A percentile compares a stretch with the other conserved stretches of the same genome.
phyloP scores from a whole-genome alignment of 2,329 filamentous ascomycete species.

The Colletotrichum simmondsii region DNA sequence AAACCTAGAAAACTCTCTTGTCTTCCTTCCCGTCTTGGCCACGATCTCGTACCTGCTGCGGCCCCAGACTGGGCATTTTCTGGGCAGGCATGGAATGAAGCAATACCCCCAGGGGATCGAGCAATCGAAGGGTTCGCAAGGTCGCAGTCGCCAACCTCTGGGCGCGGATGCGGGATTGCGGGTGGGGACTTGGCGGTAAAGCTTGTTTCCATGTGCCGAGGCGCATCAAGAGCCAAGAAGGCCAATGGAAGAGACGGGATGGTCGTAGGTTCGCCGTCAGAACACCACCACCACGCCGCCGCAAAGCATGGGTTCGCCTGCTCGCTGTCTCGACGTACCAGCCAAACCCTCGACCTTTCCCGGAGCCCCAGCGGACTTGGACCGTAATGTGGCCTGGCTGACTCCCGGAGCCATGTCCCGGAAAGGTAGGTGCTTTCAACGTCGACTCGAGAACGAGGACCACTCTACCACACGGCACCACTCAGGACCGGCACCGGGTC shows the following conservation, averaged over 20 bases:
- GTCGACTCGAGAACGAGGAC: slow-evolving; percentile 1
- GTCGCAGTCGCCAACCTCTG: slow-evolving; percentile 6
- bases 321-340: not conserved
- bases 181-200: slow-evolving; percentile 34
- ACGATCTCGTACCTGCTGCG: slow-evolving; percentile 23
- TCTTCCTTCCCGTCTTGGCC: slow-evolving; percentile 32
- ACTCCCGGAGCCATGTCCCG: slow-evolving; percentile 31
- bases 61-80: slow-evolving; percentile 23
- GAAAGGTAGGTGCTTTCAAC: slow-evolving; percentile 32
- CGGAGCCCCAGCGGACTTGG: slow-evolving; percentile 13
- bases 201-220: slow-evolving; percentile 34
- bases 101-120: not conserved
- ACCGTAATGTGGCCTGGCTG: slow-evolving; percentile 9
- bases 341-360: not conserved
- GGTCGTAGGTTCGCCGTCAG: not conserved
- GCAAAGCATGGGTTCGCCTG: slow-evolving; percentile 12
- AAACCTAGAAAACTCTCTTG: not conserved
- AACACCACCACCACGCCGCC: not conserved
- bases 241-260: not conserved
- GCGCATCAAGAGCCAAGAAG: not conserved
- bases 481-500: not conserved
- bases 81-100: not conserved
- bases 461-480: not conserved
- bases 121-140: not conserved
- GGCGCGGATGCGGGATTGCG: slow-evolving; percentile 23